Conservation (phyloP, 2,329 filamentous ascomycete genomes). For the Ambrosiella cleistominuta region DNA sequence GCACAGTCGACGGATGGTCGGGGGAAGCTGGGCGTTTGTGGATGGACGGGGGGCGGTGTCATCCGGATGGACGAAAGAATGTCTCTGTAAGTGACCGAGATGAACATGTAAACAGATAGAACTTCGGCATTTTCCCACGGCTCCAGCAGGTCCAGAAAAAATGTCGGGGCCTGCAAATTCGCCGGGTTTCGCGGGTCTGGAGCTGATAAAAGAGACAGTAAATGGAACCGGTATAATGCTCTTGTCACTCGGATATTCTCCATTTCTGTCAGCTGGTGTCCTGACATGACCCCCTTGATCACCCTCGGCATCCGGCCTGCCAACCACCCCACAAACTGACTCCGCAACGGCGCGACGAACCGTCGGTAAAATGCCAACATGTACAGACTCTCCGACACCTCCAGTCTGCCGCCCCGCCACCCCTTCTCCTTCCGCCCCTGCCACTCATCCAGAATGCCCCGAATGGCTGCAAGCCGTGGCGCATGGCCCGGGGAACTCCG, state of each 20-base stretch:
- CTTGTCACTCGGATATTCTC: constrained; percentile 7
- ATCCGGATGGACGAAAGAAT: neutral
- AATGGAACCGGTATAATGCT: constrained; percentile 11
- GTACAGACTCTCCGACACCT: constrained; percentile 3
- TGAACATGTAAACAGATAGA: constrained; percentile 9
- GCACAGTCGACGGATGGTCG: neutral
- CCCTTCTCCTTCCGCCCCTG: no score
- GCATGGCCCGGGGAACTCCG: neutral
- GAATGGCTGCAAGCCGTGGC: neutral
- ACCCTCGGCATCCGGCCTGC: constrained; percentile 4
- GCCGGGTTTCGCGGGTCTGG: neutral
- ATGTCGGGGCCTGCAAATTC: neutral
- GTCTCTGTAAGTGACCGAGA: constrained; percentile 4
- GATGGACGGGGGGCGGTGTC: neutral
- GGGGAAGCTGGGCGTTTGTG: neutral
- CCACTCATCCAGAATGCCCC: neutral
- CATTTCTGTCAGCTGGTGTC: neutral
- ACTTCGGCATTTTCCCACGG: constrained; percentile 12
- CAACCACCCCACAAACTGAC: constrained; percentile 2
- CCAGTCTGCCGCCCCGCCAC: no score
- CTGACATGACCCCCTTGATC: neutral
- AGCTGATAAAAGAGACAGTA: constrained; percentile 4
- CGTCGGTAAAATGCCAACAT: constrained; percentile 9
- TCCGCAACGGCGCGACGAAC: constrained; percentile 5
- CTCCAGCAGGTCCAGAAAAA: constrained; percentile 7